These are phyloP conservation scores for Wickerhamomyces canadensis DNA, from an alignment of 805 yeast species.

Conservation along the genomic window DNA sequence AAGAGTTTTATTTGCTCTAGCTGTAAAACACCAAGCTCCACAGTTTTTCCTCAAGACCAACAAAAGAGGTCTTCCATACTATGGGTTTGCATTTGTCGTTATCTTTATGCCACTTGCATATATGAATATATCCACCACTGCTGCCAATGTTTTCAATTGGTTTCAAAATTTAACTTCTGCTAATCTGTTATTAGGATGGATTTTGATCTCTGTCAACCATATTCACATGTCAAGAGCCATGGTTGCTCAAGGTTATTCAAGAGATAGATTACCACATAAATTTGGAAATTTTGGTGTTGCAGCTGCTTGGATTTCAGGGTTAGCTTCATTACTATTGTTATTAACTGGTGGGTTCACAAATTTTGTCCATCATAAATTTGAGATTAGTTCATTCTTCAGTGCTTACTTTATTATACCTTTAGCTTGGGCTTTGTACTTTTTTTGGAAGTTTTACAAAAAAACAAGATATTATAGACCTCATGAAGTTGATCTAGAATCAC, in stretches of 20 bases:
- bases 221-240: slow-evolving; percentile 28
- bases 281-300: slow-evolving; percentile 21
- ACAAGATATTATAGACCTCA: slow-evolving; percentile 28
- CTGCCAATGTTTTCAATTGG: slow-evolving; percentile 30
- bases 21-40: slow-evolving; percentile 34
- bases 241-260: slow-evolving; percentile 33
- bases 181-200: slow-evolving; percentile 27
- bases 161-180: slow-evolving; percentile 29
- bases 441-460: slow-evolving; percentile 29
- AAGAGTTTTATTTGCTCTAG: slow-evolving; percentile 30
- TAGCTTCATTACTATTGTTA: slow-evolving; percentile 22
- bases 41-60: slow-evolving; percentile 26
- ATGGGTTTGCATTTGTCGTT: slow-evolving; percentile 23
- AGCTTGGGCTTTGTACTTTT: slow-evolving; percentile 20
- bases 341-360: slow-evolving; percentile 31
- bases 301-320: slow-evolving; percentile 28
- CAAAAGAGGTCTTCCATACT: slow-evolving; percentile 29
- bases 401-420: slow-evolving; percentile 20
- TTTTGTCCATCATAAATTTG: slow-evolving; percentile 27
- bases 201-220: slow-evolving; percentile 25
- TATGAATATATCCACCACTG: slow-evolving; percentile 21
- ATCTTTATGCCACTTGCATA: slow-evolving; percentile 30
- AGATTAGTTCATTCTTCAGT: slow-evolving; percentile 5
- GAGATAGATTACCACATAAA: slow-evolving; percentile 29
- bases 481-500: slow-evolving; percentile 34